Evolutionary conservation across 2,329 filamentous ascomycete genomes (phyloP).

Genomic region (Fusarium abutilonis): DNA sequence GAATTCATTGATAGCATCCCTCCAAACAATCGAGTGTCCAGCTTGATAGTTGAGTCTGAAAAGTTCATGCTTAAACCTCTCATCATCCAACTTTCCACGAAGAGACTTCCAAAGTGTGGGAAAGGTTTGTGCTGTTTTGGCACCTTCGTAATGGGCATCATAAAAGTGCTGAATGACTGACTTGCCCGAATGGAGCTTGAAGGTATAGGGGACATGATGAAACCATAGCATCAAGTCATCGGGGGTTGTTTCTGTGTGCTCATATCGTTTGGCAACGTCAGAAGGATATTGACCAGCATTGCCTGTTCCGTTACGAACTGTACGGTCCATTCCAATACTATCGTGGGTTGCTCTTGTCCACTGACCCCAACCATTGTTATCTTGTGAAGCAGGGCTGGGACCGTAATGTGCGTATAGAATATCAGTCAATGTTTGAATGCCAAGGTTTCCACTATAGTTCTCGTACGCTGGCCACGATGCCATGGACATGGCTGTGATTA

Average conservation of each 20-base stretch:
- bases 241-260: slow-evolving; percentile 69
- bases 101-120: slow-evolving; percentile 63
- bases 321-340: slow-evolving; percentile 76
- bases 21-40: slow-evolving; percentile 76
- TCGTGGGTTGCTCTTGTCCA: slow-evolving; percentile 71
- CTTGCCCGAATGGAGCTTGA: slow-evolving; percentile 68
- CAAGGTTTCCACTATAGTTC: slow-evolving; percentile 75
- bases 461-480: slow-evolving; percentile 77
- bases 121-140: slow-evolving; percentile 69
- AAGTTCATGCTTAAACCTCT: slow-evolving; percentile 67
- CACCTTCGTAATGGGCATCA: slow-evolving; percentile 69
- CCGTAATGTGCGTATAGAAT: slow-evolving; percentile 71
- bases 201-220: slow-evolving; percentile 76
- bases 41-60: slow-evolving; percentile 72
- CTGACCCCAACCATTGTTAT: slow-evolving; percentile 75
- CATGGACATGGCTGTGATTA: slow-evolving; percentile 71
- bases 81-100: slow-evolving; percentile 64
- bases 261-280: slow-evolving; percentile 67
- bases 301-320: slow-evolving; percentile 72
- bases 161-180: slow-evolving; percentile 76
- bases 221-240: slow-evolving; percentile 78
- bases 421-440: slow-evolving; percentile 74
- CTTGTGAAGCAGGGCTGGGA: slow-evolving; percentile 72
- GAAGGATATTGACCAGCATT: slow-evolving; percentile 72
- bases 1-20: slow-evolving; percentile 72